phyloP scores from a whole-genome alignment of 768 basidiomycete species.

The Daedalea quercina region DNA sequence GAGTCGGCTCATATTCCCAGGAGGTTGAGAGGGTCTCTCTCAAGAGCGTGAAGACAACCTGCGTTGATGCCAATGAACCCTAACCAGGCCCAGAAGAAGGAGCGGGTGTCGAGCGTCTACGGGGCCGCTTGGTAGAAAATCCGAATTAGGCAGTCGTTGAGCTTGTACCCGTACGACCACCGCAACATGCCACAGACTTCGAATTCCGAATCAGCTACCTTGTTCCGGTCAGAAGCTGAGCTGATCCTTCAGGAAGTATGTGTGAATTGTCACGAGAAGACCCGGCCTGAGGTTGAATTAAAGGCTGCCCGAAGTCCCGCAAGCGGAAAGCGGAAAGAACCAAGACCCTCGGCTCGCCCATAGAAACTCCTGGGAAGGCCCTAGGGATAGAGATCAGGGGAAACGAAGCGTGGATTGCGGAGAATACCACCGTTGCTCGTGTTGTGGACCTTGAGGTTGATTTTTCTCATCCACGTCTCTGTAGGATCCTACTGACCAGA shows the following conservation, averaged over 20 bases:
- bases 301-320: conserved; percentile 42
- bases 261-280: conserved; percentile 6
- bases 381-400: conserved; percentile 61
- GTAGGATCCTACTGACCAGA: conserved; percentile 2
- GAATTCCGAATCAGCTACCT: conserved; percentile 38
- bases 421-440: conserved; percentile 70
- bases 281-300: conserved; percentile 6
- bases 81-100: background rate
- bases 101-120: background rate
- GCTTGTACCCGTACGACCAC: conserved; percentile 25
- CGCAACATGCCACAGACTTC: conserved; percentile 31
- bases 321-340: conserved; percentile 64
- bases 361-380: conserved; percentile 70
- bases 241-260: conserved; percentile 55
- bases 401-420: conserved; percentile 78
- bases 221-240: conserved; percentile 69
- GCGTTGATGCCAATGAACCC: no score
- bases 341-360: conserved; percentile 71
- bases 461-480: background rate
- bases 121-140: conserved; percentile 41
- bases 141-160: conserved; percentile 58
- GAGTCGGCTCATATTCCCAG: conserved; percentile 45
- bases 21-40: background rate
- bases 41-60: background rate
- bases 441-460: conserved; percentile 73